Conservation (phyloP, 106 monocot species). For the Narthecium ossifragum region DNA sequence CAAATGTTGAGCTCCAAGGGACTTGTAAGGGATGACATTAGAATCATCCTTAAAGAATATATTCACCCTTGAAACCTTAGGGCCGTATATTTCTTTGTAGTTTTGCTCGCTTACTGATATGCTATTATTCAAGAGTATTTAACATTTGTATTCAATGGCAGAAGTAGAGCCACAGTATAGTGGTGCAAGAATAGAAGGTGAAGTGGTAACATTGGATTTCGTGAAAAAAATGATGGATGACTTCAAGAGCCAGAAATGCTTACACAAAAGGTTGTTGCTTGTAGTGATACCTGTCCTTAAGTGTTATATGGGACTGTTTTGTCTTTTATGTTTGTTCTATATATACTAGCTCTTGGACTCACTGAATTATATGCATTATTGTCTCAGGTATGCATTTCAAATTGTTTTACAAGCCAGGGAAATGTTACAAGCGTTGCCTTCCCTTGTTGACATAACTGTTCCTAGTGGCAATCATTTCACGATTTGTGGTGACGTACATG, state of each 20-base stretch:
- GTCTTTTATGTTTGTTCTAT: neutral
- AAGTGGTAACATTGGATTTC: slow-evolving; percentile 76
- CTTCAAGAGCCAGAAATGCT: slow-evolving; percentile 74
- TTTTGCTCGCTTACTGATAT: too few species aligned
- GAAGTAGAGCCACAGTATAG: slow-evolving; percentile 86
- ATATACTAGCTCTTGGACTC: neutral
- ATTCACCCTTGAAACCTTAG: too few species aligned
- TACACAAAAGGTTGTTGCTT: slow-evolving; percentile 78
- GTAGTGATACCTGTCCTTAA: neutral
- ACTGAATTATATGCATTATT: slow-evolving; percentile 4
- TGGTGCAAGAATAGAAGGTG: slow-evolving; percentile 95
- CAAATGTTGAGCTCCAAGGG: too few species aligned
- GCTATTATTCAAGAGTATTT: too few species aligned
- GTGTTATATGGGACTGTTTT: too few species aligned
- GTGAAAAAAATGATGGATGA: slow-evolving; percentile 94
- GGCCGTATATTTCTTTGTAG: too few species aligned
- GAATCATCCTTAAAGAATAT: too few species aligned
- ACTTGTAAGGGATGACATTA: too few species aligned
- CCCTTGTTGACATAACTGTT: slow-evolving; percentile 85
- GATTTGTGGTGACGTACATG: slow-evolving; percentile 96
- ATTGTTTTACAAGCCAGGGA: slow-evolving; percentile 69
- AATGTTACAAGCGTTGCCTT: slow-evolving; percentile 64
- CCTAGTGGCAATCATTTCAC: slow-evolving; percentile 70
- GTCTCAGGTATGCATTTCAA: slow-evolving; percentile 80
- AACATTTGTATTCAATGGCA: slow-evolving; percentile 15